These are phyloP conservation scores for Capsicum chinense DNA, from an alignment of 257 asterid genomes.

Conservation along the genomic window DNA sequence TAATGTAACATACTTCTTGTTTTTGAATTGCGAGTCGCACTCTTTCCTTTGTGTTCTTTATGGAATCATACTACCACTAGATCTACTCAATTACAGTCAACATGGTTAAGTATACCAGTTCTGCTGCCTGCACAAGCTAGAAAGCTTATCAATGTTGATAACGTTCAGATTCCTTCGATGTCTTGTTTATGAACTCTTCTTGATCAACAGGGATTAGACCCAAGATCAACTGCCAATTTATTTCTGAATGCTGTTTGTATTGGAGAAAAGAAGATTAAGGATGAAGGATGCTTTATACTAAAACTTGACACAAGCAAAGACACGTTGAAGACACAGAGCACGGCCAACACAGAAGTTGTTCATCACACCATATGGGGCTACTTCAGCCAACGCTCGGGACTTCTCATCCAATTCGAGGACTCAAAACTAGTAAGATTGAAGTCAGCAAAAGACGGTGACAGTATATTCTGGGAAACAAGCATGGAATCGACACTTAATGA, in stretches of 20 bases:
- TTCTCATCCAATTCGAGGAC: constrained; percentile 74
- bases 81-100: too few species aligned
- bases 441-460: constrained; percentile 49
- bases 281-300: constrained; percentile 74
- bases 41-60: neutral
- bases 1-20: neutral
- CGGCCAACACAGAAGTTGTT: constrained; percentile 68
- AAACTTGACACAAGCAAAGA: constrained; percentile 66
- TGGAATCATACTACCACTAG: neutral
- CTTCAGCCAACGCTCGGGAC: constrained; percentile 86
- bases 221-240: constrained; percentile 86
- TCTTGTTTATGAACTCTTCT: neutral
- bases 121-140: neutral
- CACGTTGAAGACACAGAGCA: constrained; percentile 67
- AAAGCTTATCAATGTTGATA: neutral
- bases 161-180: neutral
- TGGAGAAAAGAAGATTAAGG: constrained; percentile 67
- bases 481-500: constrained; percentile 73
- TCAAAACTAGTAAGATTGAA: constrained; percentile 75
- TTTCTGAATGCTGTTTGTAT: constrained; percentile 75
- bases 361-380: constrained; percentile 90
- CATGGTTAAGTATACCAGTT: neutral
- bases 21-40: neutral
- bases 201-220: constrained; percentile 73
- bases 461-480: constrained; percentile 75